A percentile compares a stretch with the other conserved stretches of the same genome.
These are phyloP conservation scores for Xylariales sp. DNA, from an alignment of 2,329 filamentous ascomycete genomes.

Conservation along the genomic window DNA sequence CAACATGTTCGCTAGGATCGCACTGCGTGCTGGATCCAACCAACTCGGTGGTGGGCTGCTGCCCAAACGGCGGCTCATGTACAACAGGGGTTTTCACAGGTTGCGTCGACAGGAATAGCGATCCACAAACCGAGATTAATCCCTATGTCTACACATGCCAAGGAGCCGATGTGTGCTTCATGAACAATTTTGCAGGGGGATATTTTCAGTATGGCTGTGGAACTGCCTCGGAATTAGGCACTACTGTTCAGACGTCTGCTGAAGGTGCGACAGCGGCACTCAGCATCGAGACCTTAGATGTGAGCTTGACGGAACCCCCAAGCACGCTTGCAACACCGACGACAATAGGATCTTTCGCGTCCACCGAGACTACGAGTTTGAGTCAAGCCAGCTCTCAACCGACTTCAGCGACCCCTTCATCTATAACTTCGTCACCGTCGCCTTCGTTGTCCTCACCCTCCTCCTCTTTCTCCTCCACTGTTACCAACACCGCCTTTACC, in stretches of 20 bases:
- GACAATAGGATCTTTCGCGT: constrained; percentile 52
- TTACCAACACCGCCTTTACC: neutral
- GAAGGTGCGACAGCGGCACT: constrained; percentile 55
- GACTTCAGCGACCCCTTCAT: constrained; percentile 16
- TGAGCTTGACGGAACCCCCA: constrained; percentile 56
- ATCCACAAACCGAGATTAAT: constrained; percentile 62
- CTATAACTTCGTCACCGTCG: constrained; percentile 2
- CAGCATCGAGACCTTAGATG: constrained; percentile 54
- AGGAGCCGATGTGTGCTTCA: constrained; percentile 65
- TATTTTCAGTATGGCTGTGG: constrained; percentile 69
- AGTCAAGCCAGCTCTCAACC: constrained; percentile 38
- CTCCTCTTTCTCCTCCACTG: too few relatives aligned
- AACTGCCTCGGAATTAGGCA: constrained; percentile 59
- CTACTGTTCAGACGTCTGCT: constrained; percentile 61
- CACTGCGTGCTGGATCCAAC: constrained; percentile 67
- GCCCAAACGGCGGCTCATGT: constrained; percentile 64
- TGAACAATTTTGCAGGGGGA: constrained; percentile 65
- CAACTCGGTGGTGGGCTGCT: constrained; percentile 66
- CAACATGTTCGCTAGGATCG: constrained; percentile 67
- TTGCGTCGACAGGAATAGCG: constrained; percentile 65
- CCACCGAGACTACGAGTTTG: constrained; percentile 41
- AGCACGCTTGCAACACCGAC: constrained; percentile 56
- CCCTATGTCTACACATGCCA: constrained; percentile 68
- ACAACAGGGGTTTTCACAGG: constrained; percentile 67
- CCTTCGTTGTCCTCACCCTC: too few relatives aligned